A percentile compares a stretch with the other conserved stretches of the same genome.
Evolutionary conservation across 345 rosid genomes (phyloP).

Genomic region (Raphanus raphanistrum): DNA sequence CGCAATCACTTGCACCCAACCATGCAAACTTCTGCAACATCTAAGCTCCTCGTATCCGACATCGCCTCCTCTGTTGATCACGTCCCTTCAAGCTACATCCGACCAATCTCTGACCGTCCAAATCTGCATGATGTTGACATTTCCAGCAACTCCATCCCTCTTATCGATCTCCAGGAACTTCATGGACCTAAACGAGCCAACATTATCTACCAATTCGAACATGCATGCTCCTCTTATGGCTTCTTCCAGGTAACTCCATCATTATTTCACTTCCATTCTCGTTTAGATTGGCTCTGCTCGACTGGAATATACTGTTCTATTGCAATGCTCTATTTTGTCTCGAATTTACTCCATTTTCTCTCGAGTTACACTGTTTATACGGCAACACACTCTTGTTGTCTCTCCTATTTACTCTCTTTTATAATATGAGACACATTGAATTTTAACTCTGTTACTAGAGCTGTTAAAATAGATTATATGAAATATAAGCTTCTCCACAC

Average conservation of each 20-base stretch:
- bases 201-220: conserved; percentile 45
- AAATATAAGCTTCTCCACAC: no score
- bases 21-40: conserved; percentile 16
- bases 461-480: no score
- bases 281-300: neutral
- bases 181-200: conserved; percentile 41
- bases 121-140: conserved; percentile 41
- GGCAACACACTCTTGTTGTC: neutral
- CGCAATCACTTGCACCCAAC: neutral
- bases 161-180: conserved; percentile 59
- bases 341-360: neutral
- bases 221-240: conserved; percentile 58
- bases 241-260: conserved; percentile 53
- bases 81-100: conserved; percentile 54
- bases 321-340: neutral
- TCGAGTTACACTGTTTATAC: neutral
- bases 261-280: neutral
- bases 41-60: conserved; percentile 49
- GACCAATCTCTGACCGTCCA: conserved; percentile 68
- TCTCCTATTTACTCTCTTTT: neutral
- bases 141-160: conserved; percentile 49
- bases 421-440: neutral
- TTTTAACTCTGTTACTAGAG: neutral
- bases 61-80: conserved; percentile 42
- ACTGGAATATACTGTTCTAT: neutral